Evolutionary conservation across 2,329 filamentous ascomycete species (phyloP).

Genomic region (Pestalotiopsis sp.): DNA sequence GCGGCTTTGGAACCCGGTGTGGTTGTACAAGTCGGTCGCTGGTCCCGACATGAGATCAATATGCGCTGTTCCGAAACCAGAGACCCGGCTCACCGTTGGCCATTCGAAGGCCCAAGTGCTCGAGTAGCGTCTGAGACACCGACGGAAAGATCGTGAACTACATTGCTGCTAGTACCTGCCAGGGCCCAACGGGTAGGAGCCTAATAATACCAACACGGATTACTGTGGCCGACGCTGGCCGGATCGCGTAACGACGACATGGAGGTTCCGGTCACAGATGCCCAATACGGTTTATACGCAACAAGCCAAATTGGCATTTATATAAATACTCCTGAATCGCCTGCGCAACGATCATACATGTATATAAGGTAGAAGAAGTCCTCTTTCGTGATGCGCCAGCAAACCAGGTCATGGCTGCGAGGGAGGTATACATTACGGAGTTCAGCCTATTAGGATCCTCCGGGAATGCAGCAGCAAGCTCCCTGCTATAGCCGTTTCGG

Average conservation of each 20-base stretch:
- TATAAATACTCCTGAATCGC: no score
- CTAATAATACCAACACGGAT: no score
- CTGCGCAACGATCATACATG: background rate
- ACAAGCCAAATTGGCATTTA: no score
- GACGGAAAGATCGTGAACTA: background rate
- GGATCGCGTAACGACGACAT: background rate
- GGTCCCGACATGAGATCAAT: background rate
- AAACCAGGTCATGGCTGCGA: background rate
- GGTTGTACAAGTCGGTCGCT: background rate
- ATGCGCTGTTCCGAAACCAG: background rate
- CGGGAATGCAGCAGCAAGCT: background rate
- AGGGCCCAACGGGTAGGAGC: background rate
- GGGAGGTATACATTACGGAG: background rate
- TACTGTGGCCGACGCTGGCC: background rate
- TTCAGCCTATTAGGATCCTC: background rate
- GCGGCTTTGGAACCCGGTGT: background rate
- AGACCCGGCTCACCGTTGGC: background rate
- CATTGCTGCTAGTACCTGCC: background rate
- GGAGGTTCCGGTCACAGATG: no score
- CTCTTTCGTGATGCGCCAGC: background rate
- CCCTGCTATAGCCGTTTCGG: background rate
- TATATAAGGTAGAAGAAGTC: background rate
- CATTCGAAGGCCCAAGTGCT: background rate
- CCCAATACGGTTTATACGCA: no score
- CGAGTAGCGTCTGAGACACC: background rate